phyloP scores from a whole-genome alignment of 1,284 basidiomycete species.

The Salmacisia buchloeana region DNA sequence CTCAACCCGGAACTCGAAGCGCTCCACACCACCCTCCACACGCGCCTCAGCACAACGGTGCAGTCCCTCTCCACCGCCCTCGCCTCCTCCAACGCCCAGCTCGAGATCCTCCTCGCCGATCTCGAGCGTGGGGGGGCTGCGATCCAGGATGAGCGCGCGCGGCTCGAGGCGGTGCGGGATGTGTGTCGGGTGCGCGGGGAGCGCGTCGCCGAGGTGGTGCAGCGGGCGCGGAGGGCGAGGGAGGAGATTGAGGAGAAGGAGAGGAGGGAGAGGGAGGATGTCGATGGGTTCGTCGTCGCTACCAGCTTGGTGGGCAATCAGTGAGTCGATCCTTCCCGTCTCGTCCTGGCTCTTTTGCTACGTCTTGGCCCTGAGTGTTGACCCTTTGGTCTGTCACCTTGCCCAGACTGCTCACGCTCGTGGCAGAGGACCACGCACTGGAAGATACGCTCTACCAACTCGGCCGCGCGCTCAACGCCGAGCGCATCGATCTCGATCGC shows the following conservation, averaged over 20 bases:
- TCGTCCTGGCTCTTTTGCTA: not conserved
- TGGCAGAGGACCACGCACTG: slow-evolving; percentile 97
- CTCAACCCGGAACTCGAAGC: slow-evolving; percentile 66
- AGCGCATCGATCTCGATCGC: slow-evolving; percentile 51
- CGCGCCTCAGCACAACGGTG: slow-evolving; percentile 68
- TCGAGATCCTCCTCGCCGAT: slow-evolving; percentile 73
- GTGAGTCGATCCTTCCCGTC: slow-evolving; percentile 9
- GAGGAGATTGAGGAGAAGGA: slow-evolving; percentile 53
- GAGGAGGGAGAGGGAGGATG: slow-evolving; percentile 19
- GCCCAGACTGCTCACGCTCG: slow-evolving; percentile 77
- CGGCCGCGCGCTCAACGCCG: slow-evolving; percentile 83
- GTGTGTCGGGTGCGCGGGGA: slow-evolving; percentile 75
- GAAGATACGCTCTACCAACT: slow-evolving; percentile 98
- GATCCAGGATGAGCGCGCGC: slow-evolving; percentile 87
- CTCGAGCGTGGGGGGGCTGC: slow-evolving; percentile 83
- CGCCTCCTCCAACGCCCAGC: slow-evolving; percentile 65
- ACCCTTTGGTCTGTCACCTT: not conserved
- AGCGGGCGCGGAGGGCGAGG: slow-evolving; percentile 64
- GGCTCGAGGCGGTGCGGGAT: slow-evolving; percentile 88
- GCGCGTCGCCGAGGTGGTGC: slow-evolving; percentile 63
- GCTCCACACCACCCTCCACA: slow-evolving; percentile 74
- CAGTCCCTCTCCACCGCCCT: slow-evolving; percentile 64
- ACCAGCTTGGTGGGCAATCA: slow-evolving; percentile 47
- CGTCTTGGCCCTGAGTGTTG: not conserved
- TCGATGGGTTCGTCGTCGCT: slow-evolving; percentile 34